Conservation (phyloP, 371 early-diverging fungal genomes). For the Mucor velutinosus region DNA sequence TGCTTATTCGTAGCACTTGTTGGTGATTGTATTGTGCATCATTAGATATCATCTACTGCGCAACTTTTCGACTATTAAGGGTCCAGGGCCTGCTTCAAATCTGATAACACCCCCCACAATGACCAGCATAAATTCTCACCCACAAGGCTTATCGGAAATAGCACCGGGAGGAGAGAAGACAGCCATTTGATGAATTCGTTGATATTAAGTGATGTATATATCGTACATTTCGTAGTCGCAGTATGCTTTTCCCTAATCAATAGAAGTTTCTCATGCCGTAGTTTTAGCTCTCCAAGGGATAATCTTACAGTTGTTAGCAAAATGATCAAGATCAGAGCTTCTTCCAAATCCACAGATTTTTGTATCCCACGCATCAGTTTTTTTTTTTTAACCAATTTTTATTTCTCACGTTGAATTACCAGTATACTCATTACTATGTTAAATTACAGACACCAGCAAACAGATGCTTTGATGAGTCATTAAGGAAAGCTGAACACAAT, state of each 20-base stretch:
- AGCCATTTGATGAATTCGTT: not conserved
- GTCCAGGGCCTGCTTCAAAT: too few species aligned
- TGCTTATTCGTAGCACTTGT: too few species aligned
- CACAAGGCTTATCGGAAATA: not conserved
- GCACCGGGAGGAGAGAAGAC: not conserved
- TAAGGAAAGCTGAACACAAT: not conserved
- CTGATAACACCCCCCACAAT: too few species aligned
- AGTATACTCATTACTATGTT: not conserved
- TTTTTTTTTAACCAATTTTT: not conserved
- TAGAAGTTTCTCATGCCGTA: not conserved
- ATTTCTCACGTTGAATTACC: not conserved
- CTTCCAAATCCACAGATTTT: not conserved
- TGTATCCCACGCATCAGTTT: not conserved
- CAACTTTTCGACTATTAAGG: too few species aligned
- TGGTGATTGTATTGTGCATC: too few species aligned
- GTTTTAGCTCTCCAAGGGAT: not conserved
- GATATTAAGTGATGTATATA: not conserved
- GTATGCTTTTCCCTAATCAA: not conserved
- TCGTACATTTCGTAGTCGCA: too few species aligned
- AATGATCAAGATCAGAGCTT: not conserved
- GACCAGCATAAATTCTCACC: not conserved
- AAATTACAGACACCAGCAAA: not conserved
- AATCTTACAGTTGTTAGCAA: not conserved
- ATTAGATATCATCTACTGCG: too few species aligned
- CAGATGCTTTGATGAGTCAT: not conserved